Conservation (phyloP, 306 rosid species). For the Sechiopsis laciniata region DNA sequence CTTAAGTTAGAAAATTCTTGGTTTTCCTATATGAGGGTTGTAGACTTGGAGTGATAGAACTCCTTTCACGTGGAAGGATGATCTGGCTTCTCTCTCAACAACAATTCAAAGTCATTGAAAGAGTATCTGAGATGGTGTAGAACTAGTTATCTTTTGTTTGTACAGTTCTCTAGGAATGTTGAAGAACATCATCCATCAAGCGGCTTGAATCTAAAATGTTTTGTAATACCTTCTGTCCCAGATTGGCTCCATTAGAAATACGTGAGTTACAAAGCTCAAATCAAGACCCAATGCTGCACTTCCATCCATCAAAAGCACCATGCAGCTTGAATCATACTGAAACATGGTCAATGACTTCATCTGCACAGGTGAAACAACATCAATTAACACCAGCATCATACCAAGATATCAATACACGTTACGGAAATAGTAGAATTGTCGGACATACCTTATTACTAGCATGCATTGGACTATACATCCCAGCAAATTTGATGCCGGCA, state of each 20-base stretch:
- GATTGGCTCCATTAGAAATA: conserved; percentile 93
- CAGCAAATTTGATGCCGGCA: conserved; percentile 73
- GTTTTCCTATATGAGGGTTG: background rate
- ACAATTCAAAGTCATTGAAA: background rate
- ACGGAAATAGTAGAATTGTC: background rate
- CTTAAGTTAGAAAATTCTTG: conserved; percentile 1
- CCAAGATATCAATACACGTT: background rate
- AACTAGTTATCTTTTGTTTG: background rate
- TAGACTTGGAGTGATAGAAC: background rate
- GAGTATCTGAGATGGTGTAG: background rate
- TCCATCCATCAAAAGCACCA: conserved; percentile 96
- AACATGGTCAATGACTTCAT: conserved; percentile 74
- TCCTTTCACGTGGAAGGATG: background rate
- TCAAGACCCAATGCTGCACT: conserved; percentile 99
- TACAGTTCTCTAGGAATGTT: background rate
- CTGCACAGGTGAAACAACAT: conserved; percentile 43
- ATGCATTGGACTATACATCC: conserved; percentile 97
- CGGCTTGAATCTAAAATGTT: conserved; percentile 15
- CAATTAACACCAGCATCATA: conserved; percentile 20
- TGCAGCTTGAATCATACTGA: conserved; percentile 74
- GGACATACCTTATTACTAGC: conserved; percentile 59
- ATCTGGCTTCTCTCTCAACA: background rate
- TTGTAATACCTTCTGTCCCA: conserved; percentile 86
- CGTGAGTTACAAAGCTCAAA: conserved; percentile 84
- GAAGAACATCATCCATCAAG: conserved; percentile 15